Evolutionary conservation across 2,329 filamentous ascomycete genomes (phyloP).

Genomic region (Fusarium decemcellulare): DNA sequence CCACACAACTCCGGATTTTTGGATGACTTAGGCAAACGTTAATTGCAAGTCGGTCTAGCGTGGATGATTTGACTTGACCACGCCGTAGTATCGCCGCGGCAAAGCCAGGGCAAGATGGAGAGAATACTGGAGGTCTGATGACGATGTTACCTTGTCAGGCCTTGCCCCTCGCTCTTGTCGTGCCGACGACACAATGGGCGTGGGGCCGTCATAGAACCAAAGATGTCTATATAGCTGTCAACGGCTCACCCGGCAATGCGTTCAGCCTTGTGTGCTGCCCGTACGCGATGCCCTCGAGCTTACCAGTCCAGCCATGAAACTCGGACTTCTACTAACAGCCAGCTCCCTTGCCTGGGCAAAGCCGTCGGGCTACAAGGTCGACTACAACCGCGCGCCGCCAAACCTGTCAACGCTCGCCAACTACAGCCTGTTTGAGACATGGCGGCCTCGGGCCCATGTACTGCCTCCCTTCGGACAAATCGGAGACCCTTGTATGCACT

Average conservation of each 20-base stretch:
- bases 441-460: slow-evolving; percentile 56
- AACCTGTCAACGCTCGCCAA: slow-evolving; percentile 57
- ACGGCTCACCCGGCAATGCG: background rate
- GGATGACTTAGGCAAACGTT: slow-evolving; percentile 23
- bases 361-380: slow-evolving; percentile 37
- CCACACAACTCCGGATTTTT: slow-evolving; percentile 39
- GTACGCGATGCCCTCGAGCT: background rate
- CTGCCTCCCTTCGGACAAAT: slow-evolving; percentile 57
- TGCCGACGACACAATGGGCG: slow-evolving; percentile 17
- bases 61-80: slow-evolving; percentile 4
- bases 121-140: slow-evolving; percentile 14
- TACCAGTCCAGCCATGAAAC: slow-evolving; percentile 26
- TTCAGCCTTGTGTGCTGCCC: background rate
- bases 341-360: slow-evolving; percentile 36
- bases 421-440: slow-evolving; percentile 51
- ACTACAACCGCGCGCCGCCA: slow-evolving; percentile 55
- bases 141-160: slow-evolving; percentile 28
- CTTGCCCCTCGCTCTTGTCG: slow-evolving; percentile 27
- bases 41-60: slow-evolving; percentile 16
- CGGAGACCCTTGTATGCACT: slow-evolving; percentile 61
- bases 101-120: background rate
- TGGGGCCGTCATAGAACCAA: background rate
- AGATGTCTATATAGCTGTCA: slow-evolving; percentile 28
- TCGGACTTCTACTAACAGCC: slow-evolving; percentile 28
- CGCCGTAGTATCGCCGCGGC: slow-evolving; percentile 38